These are phyloP conservation scores for Schizosaccharomyces versatilis DNA, from an alignment of 1,139 yeast genomes.

Conservation along the genomic window DNA sequence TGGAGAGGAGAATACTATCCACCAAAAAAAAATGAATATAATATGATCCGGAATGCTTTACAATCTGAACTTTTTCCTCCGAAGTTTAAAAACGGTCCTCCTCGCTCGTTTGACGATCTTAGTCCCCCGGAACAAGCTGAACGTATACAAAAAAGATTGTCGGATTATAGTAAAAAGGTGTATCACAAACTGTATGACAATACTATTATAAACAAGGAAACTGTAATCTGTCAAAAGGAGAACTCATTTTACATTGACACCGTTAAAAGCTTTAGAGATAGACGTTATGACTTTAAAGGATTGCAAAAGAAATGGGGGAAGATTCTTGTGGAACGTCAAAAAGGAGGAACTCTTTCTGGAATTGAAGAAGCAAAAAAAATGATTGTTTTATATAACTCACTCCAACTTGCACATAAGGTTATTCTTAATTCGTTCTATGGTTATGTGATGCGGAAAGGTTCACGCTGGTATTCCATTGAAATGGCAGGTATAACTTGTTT, in stretches of 20 bases:
- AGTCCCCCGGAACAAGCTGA: constrained; percentile 58
- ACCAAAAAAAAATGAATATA: constrained; percentile 74
- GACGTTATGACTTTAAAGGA: constrained; percentile 89
- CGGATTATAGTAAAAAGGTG: constrained; percentile 67
- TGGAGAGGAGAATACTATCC: constrained; percentile 97
- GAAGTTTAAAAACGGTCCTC: constrained; percentile 26
- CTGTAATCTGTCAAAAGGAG: constrained; percentile 90
- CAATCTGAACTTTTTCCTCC: constrained; percentile 56
- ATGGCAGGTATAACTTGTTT: constrained; percentile 98
- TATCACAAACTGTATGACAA: constrained; percentile 65
- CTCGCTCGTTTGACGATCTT: constrained; percentile 50
- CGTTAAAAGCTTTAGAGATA: constrained; percentile 81
- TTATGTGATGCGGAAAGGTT: constrained; percentile 95
- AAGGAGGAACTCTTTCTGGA: constrained; percentile 32
- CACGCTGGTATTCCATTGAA: constrained; percentile 98
- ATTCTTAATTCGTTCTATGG: constrained; percentile 93
- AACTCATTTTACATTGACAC: constrained; percentile 93
- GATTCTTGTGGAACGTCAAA: constrained; percentile 36
- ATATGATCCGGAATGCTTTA: constrained; percentile 67
- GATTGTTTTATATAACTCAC: constrained; percentile 82
- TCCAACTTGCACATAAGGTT: constrained; percentile 92
- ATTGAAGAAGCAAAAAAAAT: constrained; percentile 74
- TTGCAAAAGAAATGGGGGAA: constrained; percentile 88
- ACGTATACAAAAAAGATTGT: constrained; percentile 52
- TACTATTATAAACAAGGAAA: constrained; percentile 70